Conservation (phyloP, 2,329 filamentous ascomycete genomes). For the Corinectria fuckeliana region DNA sequence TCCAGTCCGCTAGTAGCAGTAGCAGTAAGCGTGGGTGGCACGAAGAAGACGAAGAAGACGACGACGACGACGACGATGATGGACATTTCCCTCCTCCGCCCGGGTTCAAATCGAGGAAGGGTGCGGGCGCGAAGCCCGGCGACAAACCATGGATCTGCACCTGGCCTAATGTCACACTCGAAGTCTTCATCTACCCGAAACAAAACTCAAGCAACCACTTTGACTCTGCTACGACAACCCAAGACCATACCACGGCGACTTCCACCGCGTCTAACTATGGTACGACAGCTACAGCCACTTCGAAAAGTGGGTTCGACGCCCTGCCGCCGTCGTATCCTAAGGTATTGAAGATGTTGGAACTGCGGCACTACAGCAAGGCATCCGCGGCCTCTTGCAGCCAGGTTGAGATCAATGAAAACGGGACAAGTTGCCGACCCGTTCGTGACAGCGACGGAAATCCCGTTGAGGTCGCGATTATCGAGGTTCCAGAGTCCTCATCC, state of each 20-base stretch:
- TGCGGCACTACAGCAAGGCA: constrained; percentile 48
- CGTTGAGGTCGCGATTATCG: constrained; percentile 53
- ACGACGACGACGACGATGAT: constrained; percentile 24
- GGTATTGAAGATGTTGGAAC: constrained; percentile 62
- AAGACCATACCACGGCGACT: constrained; percentile 2
- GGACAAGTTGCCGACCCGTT: constrained; percentile 45
- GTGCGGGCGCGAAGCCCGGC: constrained; percentile 46
- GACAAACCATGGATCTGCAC: constrained; percentile 65
- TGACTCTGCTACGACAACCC: constrained; percentile 20
- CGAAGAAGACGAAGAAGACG: constrained; percentile 18
- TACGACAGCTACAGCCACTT: constrained; percentile 24
- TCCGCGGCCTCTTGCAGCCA: constrained; percentile 55
- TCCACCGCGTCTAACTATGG: neutral
- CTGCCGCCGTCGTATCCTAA: constrained; percentile 52
- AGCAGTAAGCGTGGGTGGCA: constrained; percentile 35
- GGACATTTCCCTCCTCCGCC: constrained; percentile 32
- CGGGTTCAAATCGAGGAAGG: constrained; percentile 31
- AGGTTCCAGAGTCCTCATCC: constrained; percentile 34
- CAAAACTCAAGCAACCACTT: constrained; percentile 53
- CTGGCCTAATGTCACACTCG: constrained; percentile 62
- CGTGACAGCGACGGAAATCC: constrained; percentile 46
- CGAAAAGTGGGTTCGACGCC: neutral
- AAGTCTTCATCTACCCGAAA: constrained; percentile 63
- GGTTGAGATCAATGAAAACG: constrained; percentile 51
- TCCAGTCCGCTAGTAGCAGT: too few species aligned